Conservation (phyloP, 106 monocot species). For the Apostasia ramifera region DNA sequence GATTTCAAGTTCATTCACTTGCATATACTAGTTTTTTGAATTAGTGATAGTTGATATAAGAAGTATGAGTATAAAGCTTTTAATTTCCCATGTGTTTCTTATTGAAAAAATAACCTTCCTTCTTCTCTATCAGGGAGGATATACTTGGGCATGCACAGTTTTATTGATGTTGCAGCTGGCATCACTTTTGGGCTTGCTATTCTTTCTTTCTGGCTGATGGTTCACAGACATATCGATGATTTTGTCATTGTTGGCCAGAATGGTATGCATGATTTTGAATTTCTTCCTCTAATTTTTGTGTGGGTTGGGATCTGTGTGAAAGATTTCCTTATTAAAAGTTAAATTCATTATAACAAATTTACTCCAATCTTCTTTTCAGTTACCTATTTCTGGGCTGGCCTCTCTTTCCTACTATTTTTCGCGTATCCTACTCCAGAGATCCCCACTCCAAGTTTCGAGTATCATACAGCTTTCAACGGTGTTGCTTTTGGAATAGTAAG, state of each 20-base stretch:
- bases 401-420: constrained; percentile 61
- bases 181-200: constrained; percentile 50
- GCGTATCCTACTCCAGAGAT: constrained; percentile 91
- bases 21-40: neutral
- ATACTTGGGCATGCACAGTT: constrained; percentile 96
- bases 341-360: neutral
- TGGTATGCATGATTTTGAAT: constrained; percentile 30
- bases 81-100: neutral
- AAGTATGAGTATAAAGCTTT: neutral
- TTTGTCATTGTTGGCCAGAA: constrained; percentile 72
- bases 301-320: neutral
- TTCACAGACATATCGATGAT: constrained; percentile 56
- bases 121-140: constrained; percentile 53
- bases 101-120: neutral
- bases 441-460: constrained; percentile 88
- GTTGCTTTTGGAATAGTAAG: constrained; percentile 98
- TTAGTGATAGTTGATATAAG: neutral
- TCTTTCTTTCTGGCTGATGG: constrained; percentile 65
- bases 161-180: constrained; percentile 82
- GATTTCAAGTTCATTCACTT: too few species aligned
- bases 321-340: neutral
- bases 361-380: constrained; percentile 30
- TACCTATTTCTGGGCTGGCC: constrained; percentile 53
- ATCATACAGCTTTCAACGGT: constrained; percentile 76
- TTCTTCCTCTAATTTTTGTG: neutral